Evolutionary conservation across 2,329 filamentous ascomycete species (phyloP).

Genomic region (Ophiostoma tasmaniense): DNA sequence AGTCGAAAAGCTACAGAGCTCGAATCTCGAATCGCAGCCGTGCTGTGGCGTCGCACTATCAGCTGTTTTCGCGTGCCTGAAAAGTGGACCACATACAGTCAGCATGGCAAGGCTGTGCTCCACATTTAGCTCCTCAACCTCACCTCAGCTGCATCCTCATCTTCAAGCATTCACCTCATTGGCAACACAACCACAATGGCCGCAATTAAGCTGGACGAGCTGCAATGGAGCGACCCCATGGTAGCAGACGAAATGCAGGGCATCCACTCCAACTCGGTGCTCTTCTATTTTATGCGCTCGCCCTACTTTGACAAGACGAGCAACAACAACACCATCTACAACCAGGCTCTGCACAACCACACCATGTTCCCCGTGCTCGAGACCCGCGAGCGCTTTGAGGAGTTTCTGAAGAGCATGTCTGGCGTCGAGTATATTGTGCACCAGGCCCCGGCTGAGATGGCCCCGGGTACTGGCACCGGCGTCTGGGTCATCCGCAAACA

Average conservation of each 20-base stretch:
- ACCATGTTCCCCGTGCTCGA: slow-evolving; percentile 49
- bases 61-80: neutral
- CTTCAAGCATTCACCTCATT: neutral
- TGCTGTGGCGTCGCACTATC: neutral
- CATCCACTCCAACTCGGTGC: slow-evolving; percentile 56
- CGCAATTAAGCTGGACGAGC: slow-evolving; percentile 49
- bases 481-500: slow-evolving; percentile 66
- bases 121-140: neutral
- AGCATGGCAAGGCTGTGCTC: neutral
- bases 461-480: slow-evolving; percentile 51
- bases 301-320: slow-evolving; percentile 61
- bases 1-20: neutral
- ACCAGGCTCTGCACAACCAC: slow-evolving; percentile 53
- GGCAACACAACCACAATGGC: neutral
- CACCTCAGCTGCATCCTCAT: neutral
- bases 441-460: slow-evolving; percentile 55
- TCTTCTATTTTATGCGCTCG: slow-evolving; percentile 60
- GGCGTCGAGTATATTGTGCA: slow-evolving; percentile 60
- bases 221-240: slow-evolving; percentile 53
- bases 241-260: slow-evolving; percentile 41
- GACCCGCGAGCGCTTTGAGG: slow-evolving; percentile 56
- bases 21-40: neutral
- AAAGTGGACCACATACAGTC: neutral
- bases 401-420: slow-evolving; percentile 53
- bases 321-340: slow-evolving; percentile 56